Conservation (phyloP, 2,329 filamentous ascomycete genomes). For the Arthrocladium fulminans region DNA sequence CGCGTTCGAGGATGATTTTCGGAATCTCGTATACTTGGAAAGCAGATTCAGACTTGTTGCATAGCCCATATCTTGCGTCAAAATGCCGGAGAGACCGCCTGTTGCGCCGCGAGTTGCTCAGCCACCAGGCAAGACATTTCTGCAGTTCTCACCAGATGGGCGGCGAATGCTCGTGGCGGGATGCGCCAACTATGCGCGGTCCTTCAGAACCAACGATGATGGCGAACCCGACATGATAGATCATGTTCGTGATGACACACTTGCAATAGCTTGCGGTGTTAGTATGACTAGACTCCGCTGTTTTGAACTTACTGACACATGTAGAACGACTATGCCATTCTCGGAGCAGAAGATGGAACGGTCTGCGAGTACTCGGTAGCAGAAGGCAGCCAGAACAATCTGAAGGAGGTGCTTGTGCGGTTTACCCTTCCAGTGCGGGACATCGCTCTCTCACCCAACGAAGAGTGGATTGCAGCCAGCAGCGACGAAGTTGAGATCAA, state of each 20-base stretch:
- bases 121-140: conserved; percentile 75
- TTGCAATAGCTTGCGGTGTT: conserved; percentile 58
- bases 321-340: conserved; percentile 72
- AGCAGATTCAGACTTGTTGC: background rate
- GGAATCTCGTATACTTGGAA: background rate
- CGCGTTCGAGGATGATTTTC: background rate
- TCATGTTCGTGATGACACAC: conserved; percentile 78
- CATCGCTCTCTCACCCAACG: conserved; percentile 70
- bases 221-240: conserved; percentile 90
- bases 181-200: conserved; percentile 83
- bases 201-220: conserved; percentile 85
- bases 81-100: conserved; percentile 22
- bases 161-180: conserved; percentile 81
- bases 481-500: conserved; percentile 93
- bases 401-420: conserved; percentile 74
- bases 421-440: conserved; percentile 81
- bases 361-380: conserved; percentile 85
- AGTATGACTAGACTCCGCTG: background rate
- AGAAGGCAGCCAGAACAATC: conserved; percentile 47
- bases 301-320: conserved; percentile 3
- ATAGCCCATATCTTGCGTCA: background rate
- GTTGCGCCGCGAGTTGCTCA: conserved; percentile 33
- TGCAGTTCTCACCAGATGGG: conserved; percentile 84
- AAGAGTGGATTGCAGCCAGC: conserved; percentile 85
- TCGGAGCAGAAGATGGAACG: conserved; percentile 89